Conservation (phyloP, 2,329 filamentous ascomycete species). For the Graphilbum sp. region DNA sequence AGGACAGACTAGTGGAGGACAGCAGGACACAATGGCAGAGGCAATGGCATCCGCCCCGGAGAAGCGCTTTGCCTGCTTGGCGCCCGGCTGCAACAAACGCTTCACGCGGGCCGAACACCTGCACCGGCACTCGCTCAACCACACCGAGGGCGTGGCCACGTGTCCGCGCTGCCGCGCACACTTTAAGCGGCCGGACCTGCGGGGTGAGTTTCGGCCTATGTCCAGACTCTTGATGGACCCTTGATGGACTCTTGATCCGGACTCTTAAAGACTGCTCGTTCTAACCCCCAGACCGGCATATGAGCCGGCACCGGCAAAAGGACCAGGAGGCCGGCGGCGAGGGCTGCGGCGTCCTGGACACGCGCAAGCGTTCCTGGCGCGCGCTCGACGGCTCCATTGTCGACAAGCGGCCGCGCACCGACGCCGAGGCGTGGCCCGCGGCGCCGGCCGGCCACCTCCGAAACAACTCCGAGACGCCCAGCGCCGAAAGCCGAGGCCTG, state of each 20-base stretch:
- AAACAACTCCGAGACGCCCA: too few species aligned
- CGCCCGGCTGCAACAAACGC: constrained; percentile 55
- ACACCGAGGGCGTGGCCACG: constrained; percentile 4
- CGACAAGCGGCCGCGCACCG: constrained; percentile 1
- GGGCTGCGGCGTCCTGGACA: constrained; percentile 7
- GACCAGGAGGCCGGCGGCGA: constrained; percentile 8
- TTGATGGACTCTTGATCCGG: not conserved
- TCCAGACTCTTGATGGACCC: too few species aligned
- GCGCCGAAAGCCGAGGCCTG: too few species aligned
- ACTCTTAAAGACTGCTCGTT: not conserved
- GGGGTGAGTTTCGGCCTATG: too few species aligned
- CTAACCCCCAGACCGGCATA: constrained; percentile 4
- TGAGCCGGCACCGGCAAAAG: constrained; percentile 6
- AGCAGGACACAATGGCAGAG: not conserved
- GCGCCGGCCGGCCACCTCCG: too few species aligned
- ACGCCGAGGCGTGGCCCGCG: too few species aligned
- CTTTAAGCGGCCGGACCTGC: constrained; percentile 9
- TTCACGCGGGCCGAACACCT: constrained; percentile 71
- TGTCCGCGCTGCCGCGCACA: constrained; percentile 7
- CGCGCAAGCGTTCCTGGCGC: constrained; percentile 8
- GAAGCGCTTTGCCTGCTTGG: constrained; percentile 6
- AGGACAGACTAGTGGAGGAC: too few species aligned
- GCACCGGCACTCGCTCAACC: constrained; percentile 67
- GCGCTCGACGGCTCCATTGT: constrained; percentile 6
- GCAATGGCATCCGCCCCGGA: not conserved